Evolutionary conservation across 2,329 filamentous ascomycete genomes (phyloP), one percentile per base, ranked within the genome.

Genomic region (Colletotrichum plurivorum): DNA sequence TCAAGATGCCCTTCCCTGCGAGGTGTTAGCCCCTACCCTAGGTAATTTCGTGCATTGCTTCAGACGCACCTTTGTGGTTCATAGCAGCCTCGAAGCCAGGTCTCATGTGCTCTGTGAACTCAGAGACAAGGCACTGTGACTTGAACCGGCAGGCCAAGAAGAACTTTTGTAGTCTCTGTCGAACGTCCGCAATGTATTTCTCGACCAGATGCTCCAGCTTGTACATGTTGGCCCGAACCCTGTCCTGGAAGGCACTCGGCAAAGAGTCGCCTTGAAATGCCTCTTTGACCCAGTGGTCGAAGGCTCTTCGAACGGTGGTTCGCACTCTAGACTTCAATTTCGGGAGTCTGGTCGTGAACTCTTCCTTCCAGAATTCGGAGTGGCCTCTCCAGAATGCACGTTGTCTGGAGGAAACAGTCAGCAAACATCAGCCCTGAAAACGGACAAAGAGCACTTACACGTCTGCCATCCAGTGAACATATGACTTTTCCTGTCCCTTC

Each of bases 21-120:
- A 4, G 2, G n/a, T n/a, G 31, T 53, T 60, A 7, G 27, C 10
- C n/a, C n/a, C n/a, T n/a, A n/a, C n/a, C n/a, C n/a, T n/a, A n/a
- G n/a, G n/a, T n/a, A n/a, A n/a, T n/a, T n/a, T n/a, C 6, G 31
- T 54, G 5, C n/a, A 3, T 25, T 8, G 5, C 25, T 5, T 9
- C 22, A 10, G 2, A 54, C 45, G 5, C 20, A 60, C 66, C 66
- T 10, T 15, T 51, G 20, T 60, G 36, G 2, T 10, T 18, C 4
- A 53, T 31, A 5, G 66, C 66, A 18, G 20, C 49, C 18, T 54
- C 48, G 18, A 65, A 69, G 22, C 61, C 61, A 7, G 61, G 55
- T 4, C 15, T 13, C 61, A 69, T 69, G 2, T 16, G 1, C 3
- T 20, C 5, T 3, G n/a, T 10, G 20, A 60, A 39, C 6, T n/a